These are phyloP conservation scores for Glycine soja DNA, from an alignment of 306 rosid genomes.

Conservation along the genomic window DNA sequence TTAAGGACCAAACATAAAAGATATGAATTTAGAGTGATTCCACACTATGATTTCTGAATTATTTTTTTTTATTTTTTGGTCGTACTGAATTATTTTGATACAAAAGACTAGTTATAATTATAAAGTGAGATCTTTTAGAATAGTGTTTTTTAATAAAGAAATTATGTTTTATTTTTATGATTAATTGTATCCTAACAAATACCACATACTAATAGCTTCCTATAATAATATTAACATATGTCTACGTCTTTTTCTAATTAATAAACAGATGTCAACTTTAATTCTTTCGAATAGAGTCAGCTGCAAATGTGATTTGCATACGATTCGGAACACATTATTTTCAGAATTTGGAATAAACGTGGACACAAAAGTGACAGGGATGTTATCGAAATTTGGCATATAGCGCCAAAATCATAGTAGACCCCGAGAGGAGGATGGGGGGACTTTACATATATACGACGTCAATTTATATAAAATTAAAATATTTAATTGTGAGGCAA, in stretches of 20 bases:
- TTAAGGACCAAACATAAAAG: not conserved
- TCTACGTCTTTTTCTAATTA: too few relatives aligned
- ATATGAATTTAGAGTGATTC: not conserved
- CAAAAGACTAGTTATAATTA: too few relatives aligned
- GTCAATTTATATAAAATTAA: not conserved
- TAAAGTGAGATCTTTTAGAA: not conserved
- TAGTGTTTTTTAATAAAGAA: not conserved
- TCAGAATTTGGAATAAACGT: not conserved
- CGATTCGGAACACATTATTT: slow-evolving; percentile 11
- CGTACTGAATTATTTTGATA: too few relatives aligned
- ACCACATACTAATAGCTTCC: not conserved
- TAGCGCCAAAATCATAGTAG: not conserved
- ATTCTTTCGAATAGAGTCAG: not conserved
- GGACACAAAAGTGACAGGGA: not conserved
- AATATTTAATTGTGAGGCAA: not conserved
- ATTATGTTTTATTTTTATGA: not conserved
- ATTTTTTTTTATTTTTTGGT: too few relatives aligned
- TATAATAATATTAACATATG: too few relatives aligned
- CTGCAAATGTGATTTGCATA: slow-evolving; percentile 3
- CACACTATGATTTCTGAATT: not conserved
- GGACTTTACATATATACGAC: not conserved
- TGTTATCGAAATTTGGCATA: not conserved
- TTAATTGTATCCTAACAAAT: not conserved
- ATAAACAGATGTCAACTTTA: not conserved
- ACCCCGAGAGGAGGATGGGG: not conserved